phyloP scores from a whole-genome alignment of 257 asterid species.

The Eustoma russellianum region DNA sequence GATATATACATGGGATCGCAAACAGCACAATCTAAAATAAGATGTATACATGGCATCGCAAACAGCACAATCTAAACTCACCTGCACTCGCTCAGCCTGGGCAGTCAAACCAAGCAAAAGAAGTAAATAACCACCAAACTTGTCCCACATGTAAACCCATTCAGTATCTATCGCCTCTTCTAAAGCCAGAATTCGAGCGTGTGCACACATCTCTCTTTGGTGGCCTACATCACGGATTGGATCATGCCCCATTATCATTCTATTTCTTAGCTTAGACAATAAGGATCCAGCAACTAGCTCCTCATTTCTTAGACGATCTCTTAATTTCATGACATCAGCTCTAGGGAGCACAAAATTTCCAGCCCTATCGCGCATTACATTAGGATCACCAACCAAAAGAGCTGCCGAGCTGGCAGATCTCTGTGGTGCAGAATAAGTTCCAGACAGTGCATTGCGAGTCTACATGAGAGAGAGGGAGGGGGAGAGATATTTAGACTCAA shows the following conservation, averaged over 20 bases:
- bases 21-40: constrained; percentile 1
- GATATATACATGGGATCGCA: too few species aligned
- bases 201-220: constrained; percentile 97
- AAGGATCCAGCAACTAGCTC: constrained; percentile 89
- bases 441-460: constrained; percentile 95
- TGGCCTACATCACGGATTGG: constrained; percentile 74
- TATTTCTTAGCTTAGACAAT: constrained; percentile 48
- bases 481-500: too few species aligned
- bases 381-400: constrained; percentile 98
- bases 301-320: constrained; percentile 95
- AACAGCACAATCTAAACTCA: constrained; percentile 22
- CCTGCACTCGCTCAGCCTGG: constrained; percentile 99
- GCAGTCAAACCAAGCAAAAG: constrained; percentile 98
- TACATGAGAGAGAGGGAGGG: constrained; percentile 25
- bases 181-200: constrained; percentile 92
- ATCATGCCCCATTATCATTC: constrained; percentile 58
- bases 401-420: constrained; percentile 98
- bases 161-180: constrained; percentile 99
- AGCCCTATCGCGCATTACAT: constrained; percentile 78
- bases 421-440: constrained; percentile 99
- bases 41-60: too few species aligned
- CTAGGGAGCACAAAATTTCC: constrained; percentile 98
- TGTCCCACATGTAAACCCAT: constrained; percentile 99
- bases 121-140: constrained; percentile 96
- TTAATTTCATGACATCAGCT: constrained; percentile 93